These are phyloP conservation scores for Phialophora expanda DNA, from an alignment of 2,329 filamentous ascomycete genomes.

Conservation along the genomic window DNA sequence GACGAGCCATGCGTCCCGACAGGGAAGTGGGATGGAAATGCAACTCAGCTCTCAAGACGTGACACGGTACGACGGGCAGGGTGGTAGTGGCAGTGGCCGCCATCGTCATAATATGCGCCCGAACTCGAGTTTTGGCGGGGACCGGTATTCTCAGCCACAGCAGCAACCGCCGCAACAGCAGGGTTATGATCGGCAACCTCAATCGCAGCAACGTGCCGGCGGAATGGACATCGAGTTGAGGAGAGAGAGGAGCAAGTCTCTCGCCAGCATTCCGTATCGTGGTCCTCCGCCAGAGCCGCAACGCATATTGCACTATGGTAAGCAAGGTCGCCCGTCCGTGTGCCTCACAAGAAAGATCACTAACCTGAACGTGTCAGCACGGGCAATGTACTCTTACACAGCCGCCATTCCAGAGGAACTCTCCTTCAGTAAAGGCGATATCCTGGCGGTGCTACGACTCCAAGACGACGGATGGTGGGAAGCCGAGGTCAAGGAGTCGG, in stretches of 20 bases:
- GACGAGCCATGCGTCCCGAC: slow-evolving; percentile 35
- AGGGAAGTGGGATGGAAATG: slow-evolving; percentile 65
- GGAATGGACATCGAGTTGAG: slow-evolving; percentile 39
- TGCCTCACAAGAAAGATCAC: not conserved
- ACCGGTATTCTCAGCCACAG: slow-evolving; percentile 41
- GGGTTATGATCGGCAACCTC: slow-evolving; percentile 39
- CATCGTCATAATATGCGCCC: slow-evolving; percentile 62
- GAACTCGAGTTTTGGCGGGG: slow-evolving; percentile 59
- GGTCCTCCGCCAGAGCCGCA: slow-evolving; percentile 16
- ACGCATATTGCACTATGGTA: slow-evolving; percentile 88
- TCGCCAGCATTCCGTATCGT: slow-evolving; percentile 65
- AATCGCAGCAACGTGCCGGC: slow-evolving; percentile 46
- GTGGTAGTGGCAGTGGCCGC: slow-evolving; percentile 42
- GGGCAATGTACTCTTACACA: slow-evolving; percentile 91
- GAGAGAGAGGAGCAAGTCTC: slow-evolving; percentile 75
- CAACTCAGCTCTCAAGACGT: slow-evolving; percentile 63
- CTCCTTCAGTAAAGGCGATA: slow-evolving; percentile 88
- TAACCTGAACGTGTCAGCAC: slow-evolving; percentile 61
- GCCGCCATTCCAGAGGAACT: slow-evolving; percentile 95
- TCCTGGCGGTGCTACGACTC: slow-evolving; percentile 82
- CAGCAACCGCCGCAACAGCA: too few relatives aligned
- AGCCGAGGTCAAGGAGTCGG: slow-evolving; percentile 77
- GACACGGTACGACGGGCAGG: slow-evolving; percentile 60
- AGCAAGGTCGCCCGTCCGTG: slow-evolving; percentile 62
- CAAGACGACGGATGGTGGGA: slow-evolving; percentile 99